Conservation (phyloP, 768 basidiomycete species). For the Lactarius hatsudake region DNA sequence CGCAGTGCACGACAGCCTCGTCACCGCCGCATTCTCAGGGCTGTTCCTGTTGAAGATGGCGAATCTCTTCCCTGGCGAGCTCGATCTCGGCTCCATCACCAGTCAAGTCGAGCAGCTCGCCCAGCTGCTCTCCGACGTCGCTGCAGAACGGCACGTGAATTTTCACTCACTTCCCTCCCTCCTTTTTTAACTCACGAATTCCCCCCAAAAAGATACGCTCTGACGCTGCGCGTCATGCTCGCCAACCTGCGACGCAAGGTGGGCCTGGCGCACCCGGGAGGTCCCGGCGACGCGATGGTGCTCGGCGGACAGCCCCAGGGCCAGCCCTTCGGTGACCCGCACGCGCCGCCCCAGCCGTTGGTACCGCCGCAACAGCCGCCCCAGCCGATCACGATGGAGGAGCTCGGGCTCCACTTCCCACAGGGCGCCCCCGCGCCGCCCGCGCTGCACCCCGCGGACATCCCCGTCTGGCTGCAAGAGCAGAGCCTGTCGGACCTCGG, state of each 20-base stretch:
- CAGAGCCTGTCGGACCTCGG: conserved; percentile 90
- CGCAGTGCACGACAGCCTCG: conserved; percentile 90
- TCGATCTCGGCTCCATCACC: conserved; percentile 74
- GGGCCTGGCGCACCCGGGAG: conserved; percentile 45
- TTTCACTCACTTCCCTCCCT: background rate
- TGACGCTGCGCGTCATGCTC: conserved; percentile 91
- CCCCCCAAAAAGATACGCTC: conserved; percentile 63
- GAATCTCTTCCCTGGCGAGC: conserved; percentile 82
- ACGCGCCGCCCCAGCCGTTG: conserved; percentile 43
- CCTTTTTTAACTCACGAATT: background rate
- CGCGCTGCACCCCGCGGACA: conserved; percentile 69
- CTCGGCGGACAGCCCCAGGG: conserved; percentile 40
- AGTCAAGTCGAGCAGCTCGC: conserved; percentile 88
- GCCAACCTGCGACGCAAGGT: conserved; percentile 88
- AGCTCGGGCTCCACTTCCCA: conserved; percentile 77
- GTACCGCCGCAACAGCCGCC: conserved; percentile 29
- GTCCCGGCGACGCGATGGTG: conserved; percentile 40
- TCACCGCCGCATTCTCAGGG: conserved; percentile 88
- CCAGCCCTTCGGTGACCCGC: conserved; percentile 54
- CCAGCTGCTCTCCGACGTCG: conserved; percentile 86
- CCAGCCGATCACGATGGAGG: conserved; percentile 75
- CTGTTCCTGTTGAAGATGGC: conserved; percentile 94
- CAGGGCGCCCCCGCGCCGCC: conserved; percentile 47
- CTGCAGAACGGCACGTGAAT: conserved; percentile 70
- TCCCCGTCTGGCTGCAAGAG: conserved; percentile 92